phyloP scores from a whole-genome alignment of 2,329 filamentous ascomycete genomes.

The Aphanoascus verrucosus region DNA sequence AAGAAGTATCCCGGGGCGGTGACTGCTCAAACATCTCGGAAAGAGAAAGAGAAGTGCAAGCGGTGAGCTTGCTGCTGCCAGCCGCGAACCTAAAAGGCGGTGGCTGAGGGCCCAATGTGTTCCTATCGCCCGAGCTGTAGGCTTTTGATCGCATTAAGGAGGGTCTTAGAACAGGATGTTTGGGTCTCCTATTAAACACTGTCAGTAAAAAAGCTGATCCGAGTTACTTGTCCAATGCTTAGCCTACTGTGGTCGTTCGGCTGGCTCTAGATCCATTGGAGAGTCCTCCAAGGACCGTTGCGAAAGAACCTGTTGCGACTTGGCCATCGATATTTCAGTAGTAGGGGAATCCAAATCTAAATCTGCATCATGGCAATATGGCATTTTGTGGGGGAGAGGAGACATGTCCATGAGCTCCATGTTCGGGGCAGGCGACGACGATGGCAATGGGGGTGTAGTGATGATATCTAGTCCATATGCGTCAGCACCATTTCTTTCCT shows the following conservation, averaged over 20 bases:
- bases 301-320: constrained; percentile 29
- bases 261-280: constrained; percentile 27
- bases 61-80: constrained; percentile 40
- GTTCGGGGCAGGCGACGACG: constrained; percentile 65
- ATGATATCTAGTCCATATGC: constrained; percentile 50
- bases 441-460: constrained; percentile 73
- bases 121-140: constrained; percentile 54
- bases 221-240: constrained; percentile 13
- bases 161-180: constrained; percentile 59
- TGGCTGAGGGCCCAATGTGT: constrained; percentile 53
- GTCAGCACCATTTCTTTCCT: constrained; percentile 20
- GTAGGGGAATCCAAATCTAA: constrained; percentile 63
- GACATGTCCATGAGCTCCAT: constrained; percentile 88
- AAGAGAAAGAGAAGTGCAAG: constrained; percentile 55
- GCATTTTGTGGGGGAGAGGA: constrained; percentile 75
- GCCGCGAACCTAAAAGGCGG: constrained; percentile 67
- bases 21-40: constrained; percentile 74
- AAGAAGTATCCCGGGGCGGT: constrained; percentile 52
- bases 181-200: constrained; percentile 46
- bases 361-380: constrained; percentile 50
- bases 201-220: background rate
- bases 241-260: constrained; percentile 29
- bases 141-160: constrained; percentile 65
- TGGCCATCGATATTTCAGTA: constrained; percentile 44
- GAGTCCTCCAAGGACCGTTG: constrained; percentile 34